Conservation (phyloP, 176 grass and related monocot species). For the Echinochloa phyllopogon region DNA sequence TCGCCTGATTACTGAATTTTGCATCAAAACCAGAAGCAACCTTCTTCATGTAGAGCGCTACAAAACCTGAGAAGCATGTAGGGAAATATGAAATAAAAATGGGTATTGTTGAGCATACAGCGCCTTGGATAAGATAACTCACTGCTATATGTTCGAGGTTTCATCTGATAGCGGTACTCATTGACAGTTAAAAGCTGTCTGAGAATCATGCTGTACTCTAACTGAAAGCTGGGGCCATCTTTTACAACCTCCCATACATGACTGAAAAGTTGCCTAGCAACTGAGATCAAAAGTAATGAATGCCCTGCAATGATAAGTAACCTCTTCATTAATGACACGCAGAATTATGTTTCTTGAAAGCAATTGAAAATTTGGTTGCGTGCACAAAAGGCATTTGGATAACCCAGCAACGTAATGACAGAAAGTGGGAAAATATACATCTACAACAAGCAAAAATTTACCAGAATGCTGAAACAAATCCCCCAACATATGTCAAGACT, state of each 20-base stretch:
- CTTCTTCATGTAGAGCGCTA: conserved; percentile 61
- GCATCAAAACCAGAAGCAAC: conserved; percentile 46
- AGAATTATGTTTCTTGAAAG: conserved; percentile 25
- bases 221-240: conserved; percentile 68
- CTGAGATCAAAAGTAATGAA: conserved; percentile 56
- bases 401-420: conserved; percentile 19
- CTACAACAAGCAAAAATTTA: not conserved
- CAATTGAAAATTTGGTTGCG: not conserved
- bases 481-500: not conserved
- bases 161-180: conserved; percentile 85
- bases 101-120: conserved; percentile 3
- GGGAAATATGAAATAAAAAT: conserved; percentile 31
- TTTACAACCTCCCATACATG: conserved; percentile 81
- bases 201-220: conserved; percentile 74
- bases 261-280: conserved; percentile 75
- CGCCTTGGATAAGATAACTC: conserved; percentile 39
- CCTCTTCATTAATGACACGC: conserved; percentile 23
- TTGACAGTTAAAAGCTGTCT: conserved; percentile 69
- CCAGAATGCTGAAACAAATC: conserved; percentile 12
- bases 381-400: conserved; percentile 20
- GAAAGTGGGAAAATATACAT: not conserved
- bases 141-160: conserved; percentile 70
- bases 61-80: conserved; percentile 49
- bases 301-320: conserved; percentile 67
- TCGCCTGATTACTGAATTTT: conserved; percentile 54